Evolutionary conservation across 441 rosid genomes (phyloP), one percentile per base, ranked within the genome.

Genomic region (Raphanus hybrid): DNA sequence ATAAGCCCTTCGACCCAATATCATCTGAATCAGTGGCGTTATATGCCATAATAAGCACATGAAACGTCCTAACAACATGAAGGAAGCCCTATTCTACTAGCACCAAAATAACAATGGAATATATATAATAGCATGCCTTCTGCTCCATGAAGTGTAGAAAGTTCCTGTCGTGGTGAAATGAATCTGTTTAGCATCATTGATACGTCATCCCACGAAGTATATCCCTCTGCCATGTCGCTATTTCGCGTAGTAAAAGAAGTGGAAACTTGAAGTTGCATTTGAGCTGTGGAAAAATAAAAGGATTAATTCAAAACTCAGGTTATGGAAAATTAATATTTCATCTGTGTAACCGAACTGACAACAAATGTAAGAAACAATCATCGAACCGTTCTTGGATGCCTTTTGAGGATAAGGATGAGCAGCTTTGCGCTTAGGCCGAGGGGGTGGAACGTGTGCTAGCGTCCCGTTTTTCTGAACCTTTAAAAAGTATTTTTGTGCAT

Each of bases 11-110:
- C 63, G 98, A 87, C 82, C 92, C 97, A 90, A 84, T 80, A 89
- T 94, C 92, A 92, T 87, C 97, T 91, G 97, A 90, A 92, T 87
- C 91, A 89, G 86, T 85, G 87, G 87, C n/a, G 81, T 84, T 75
- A 70, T 75, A 84, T 77, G 80, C 85, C 90, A 86, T 85, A 86
- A 87, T 86, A 88, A 91, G 86, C 86, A 85, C 81, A 78, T 69
- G 88, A 89, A 89, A 79, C 58, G 78, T 85, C 78, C 88, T 70
- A 74, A 18, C 16, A 74, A 18, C 16, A 70, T 26, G 15, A 69
- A 78, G 23, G 15, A 69, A 78, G 23, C 29, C 66, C 84, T 69
- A 83, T 67, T 84, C 69, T 48, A 85, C 70, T 73, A 29, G 34
- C 34, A 73, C 66, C 35, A 71, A 72, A 29, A 18, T 67, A 48